Percentiles rank a stretch among this genome's conserved stretches.
phyloP scores from a whole-genome alignment of 2,329 filamentous ascomycete genomes.

The Penicillium vulpinum region DNA sequence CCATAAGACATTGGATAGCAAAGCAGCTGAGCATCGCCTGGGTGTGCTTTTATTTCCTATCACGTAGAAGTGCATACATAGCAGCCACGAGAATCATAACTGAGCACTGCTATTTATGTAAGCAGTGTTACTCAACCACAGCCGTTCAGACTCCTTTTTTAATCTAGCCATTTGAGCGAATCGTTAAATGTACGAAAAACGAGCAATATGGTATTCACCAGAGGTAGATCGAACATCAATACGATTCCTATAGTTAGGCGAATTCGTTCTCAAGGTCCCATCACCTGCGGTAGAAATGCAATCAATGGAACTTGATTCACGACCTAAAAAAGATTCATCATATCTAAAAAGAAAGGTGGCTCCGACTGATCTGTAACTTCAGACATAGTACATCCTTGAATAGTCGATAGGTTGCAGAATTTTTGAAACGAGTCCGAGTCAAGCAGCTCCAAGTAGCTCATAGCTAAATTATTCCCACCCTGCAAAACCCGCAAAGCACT shows the following conservation, averaged over 20 bases:
- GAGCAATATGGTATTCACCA: neutral
- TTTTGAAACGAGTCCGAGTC: neutral
- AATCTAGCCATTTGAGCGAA: neutral
- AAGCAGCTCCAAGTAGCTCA: conserved; percentile 1
- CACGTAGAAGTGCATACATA: neutral
- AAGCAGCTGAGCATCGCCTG: neutral
- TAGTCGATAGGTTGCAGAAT: neutral
- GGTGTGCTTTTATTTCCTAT: neutral
- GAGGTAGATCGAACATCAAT: too few species aligned
- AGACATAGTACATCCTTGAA: neutral
- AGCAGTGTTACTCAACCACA: neutral
- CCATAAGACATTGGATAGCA: neutral
- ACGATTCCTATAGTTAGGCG: neutral
- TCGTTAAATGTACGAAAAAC: neutral
- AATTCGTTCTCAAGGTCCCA: neutral
- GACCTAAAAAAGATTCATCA: neutral
- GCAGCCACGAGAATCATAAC: neutral
- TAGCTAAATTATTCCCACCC: conserved; percentile 5
- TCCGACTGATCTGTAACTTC: neutral
- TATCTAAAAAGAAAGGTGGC: conserved; percentile 2
- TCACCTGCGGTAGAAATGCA: neutral
- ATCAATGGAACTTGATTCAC: too few species aligned
- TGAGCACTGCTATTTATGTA: neutral
- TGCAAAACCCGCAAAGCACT: conserved; percentile 4
- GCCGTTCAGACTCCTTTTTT: too few species aligned